Evolutionary conservation across 768 basidiomycete species (phyloP).

Genomic region (Xerocomellus amylosporus): DNA sequence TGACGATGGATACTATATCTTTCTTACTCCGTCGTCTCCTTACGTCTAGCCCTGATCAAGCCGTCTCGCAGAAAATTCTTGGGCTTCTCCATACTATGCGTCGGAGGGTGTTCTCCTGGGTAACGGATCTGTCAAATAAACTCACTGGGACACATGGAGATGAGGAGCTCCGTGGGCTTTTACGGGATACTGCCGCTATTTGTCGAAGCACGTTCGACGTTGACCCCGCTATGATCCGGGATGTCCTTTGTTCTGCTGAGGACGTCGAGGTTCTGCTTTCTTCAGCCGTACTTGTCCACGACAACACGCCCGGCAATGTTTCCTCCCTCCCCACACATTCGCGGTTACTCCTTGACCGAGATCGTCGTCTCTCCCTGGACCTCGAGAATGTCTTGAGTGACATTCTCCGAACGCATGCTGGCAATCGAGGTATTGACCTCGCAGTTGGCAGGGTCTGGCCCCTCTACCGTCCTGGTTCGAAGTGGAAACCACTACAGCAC

Average conservation of each 20-base stretch:
- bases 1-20: slow-evolving; percentile 32
- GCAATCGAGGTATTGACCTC: slow-evolving; percentile 11
- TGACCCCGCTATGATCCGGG: not conserved
- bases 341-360: slow-evolving; percentile 25
- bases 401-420: not conserved
- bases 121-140: slow-evolving; percentile 29
- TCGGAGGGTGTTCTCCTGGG: slow-evolving; percentile 35
- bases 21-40: slow-evolving; percentile 37
- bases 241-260: slow-evolving; percentile 20
- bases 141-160: slow-evolving; percentile 7
- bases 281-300: slow-evolving; percentile 33
- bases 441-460: slow-evolving; percentile 30
- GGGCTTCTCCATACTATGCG: slow-evolving; percentile 32
- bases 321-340: slow-evolving; percentile 4
- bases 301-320: slow-evolving; percentile 23
- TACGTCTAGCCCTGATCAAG: slow-evolving; percentile 14
- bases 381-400: slow-evolving; percentile 23
- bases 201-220: slow-evolving; percentile 33
- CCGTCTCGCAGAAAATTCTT: slow-evolving; percentile 19
- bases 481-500: slow-evolving; percentile 21
- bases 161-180: slow-evolving; percentile 1
- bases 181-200: slow-evolving; percentile 20
- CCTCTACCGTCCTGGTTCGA: slow-evolving; percentile 23
- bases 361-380: slow-evolving; percentile 30
- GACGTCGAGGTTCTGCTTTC: slow-evolving; percentile 32